These are phyloP conservation scores for Globisporangium megalacanthum DNA, from an alignment of 352 stramenopile species.

Conservation along the genomic window DNA sequence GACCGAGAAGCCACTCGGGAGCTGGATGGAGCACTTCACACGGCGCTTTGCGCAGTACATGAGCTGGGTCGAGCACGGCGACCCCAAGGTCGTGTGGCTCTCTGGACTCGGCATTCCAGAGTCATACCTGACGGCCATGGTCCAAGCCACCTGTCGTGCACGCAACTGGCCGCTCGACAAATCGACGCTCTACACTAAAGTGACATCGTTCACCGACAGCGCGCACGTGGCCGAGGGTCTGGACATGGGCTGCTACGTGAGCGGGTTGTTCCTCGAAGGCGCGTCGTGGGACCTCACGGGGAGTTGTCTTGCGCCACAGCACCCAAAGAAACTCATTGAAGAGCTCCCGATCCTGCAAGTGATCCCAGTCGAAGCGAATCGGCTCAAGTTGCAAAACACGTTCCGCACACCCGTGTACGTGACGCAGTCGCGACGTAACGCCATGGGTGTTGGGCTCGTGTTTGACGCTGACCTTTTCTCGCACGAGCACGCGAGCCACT, in stretches of 20 bases:
- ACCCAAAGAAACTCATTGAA: constrained; percentile 93
- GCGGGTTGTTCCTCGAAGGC: constrained; percentile 91
- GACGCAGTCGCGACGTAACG: constrained; percentile 91
- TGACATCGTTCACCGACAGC: constrained; percentile 79
- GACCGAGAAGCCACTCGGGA: constrained; percentile 94
- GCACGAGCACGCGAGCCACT: constrained; percentile 89
- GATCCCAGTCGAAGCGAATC: constrained; percentile 93
- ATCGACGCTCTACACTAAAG: constrained; percentile 90
- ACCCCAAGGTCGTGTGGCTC: constrained; percentile 93
- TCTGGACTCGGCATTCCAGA: constrained; percentile 93
- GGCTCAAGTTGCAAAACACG: constrained; percentile 93
- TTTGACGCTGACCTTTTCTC: constrained; percentile 93
- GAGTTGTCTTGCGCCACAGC: constrained; percentile 76
- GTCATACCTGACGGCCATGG: constrained; percentile 93
- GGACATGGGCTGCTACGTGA: constrained; percentile 90
- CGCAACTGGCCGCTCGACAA: constrained; percentile 96
- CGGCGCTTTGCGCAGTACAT: constrained; percentile 88
- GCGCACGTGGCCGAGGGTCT: constrained; percentile 55
- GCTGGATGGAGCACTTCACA: constrained; percentile 94
- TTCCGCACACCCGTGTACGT: constrained; percentile 96
- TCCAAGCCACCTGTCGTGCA: constrained; percentile 92
- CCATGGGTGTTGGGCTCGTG: constrained; percentile 94
- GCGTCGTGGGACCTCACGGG: constrained; percentile 88
- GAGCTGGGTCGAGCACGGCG: constrained; percentile 85
- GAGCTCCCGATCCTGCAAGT: constrained; percentile 93